These are phyloP conservation scores for Adansonia madagascariensis DNA, from an alignment of 441 rosid genomes.

Conservation along the genomic window DNA sequence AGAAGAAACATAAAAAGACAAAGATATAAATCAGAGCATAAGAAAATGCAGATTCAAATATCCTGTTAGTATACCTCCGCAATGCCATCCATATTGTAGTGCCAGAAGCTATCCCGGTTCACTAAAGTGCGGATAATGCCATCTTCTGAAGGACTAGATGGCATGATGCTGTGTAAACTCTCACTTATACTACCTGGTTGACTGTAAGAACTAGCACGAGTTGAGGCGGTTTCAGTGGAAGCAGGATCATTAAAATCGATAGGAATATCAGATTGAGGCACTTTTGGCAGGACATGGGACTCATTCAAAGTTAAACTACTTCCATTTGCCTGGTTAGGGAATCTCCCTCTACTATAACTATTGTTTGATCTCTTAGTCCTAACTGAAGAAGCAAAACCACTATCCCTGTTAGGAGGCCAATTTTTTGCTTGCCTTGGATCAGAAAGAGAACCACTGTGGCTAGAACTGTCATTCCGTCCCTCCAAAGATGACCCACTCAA, in stretches of 20 bases:
- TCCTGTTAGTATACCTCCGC: conserved; percentile 68
- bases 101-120: conserved; percentile 56
- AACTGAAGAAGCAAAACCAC: conserved; percentile 44
- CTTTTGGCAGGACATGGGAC: conserved; percentile 38
- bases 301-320: conserved; percentile 40
- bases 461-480: conserved; percentile 44
- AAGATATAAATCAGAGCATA: conserved; percentile 9
- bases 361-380: conserved; percentile 56
- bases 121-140: conserved; percentile 46
- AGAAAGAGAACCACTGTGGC: conserved; percentile 51
- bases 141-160: conserved; percentile 63
- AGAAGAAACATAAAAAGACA: background rate
- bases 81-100: conserved; percentile 75
- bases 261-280: conserved; percentile 50
- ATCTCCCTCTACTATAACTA: conserved; percentile 48
- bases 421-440: conserved; percentile 64
- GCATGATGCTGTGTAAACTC: conserved; percentile 45
- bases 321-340: conserved; percentile 51
- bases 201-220: conserved; percentile 38
- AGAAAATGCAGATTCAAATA: conserved; percentile 27
- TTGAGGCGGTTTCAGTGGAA: conserved; percentile 40
- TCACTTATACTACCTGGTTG: conserved; percentile 44
- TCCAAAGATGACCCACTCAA: conserved; percentile 47
- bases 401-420: conserved; percentile 47
- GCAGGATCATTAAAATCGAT: conserved; percentile 48